Evolutionary conservation across 345 rosid species (phyloP).

Genomic region (Salix suchowensis): DNA sequence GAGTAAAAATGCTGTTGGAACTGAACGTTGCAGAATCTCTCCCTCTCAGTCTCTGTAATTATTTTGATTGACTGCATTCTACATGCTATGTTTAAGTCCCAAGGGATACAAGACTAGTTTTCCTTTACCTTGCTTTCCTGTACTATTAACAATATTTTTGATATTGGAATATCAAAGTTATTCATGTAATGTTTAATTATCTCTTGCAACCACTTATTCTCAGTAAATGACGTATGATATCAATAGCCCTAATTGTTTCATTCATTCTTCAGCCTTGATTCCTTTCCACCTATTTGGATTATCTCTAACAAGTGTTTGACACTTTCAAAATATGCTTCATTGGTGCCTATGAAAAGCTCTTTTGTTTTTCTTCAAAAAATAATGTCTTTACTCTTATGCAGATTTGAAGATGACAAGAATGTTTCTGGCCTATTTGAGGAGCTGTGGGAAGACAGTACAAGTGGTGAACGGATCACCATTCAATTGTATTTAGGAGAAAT

Average conservation of each 20-base stretch:
- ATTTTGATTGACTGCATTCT: too few species aligned
- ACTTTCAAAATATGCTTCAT: neutral
- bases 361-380: neutral
- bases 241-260: neutral
- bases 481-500: conserved; percentile 83
- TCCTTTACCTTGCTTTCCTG: neutral
- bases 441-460: conserved; percentile 88
- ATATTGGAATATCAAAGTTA: neutral
- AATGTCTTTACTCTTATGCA: conserved; percentile 27
- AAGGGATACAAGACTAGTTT: neutral
- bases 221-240: neutral
- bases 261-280: neutral
- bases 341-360: neutral
- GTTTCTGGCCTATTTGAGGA: conserved; percentile 86
- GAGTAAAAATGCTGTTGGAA: neutral
- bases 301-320: too few species aligned
- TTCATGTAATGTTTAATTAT: neutral
- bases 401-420: conserved; percentile 92
- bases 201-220: neutral
- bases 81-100: too few species aligned
- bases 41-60: neutral
- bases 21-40: neutral
- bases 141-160: too few species aligned
- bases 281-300: too few species aligned
- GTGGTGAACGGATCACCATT: conserved; percentile 75